Evolutionary conservation across 306 rosid species (phyloP), one percentile per base, ranked within the genome.

Genomic region (Delonix regia): DNA sequence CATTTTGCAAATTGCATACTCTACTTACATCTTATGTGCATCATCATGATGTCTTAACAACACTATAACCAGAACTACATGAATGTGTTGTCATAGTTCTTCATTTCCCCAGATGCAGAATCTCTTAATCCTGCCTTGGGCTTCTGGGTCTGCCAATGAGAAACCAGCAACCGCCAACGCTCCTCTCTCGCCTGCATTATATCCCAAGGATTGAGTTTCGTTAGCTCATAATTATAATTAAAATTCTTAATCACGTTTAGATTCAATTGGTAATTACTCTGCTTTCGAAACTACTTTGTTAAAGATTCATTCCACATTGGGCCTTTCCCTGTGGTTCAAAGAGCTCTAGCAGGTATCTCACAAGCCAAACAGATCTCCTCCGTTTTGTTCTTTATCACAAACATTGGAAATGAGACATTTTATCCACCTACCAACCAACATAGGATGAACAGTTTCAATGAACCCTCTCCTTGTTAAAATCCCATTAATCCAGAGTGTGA

Each of bases 101-200:
- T 39, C 19, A 14, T 8, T 48, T 61, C 45, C 21, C 63, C 74
- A 27, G 12, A 34, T 10, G 52, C 74, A n/a, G n/a, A n/a, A 16
- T 73, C 78, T 22, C 72, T 78, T 63, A 83, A 8, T 77, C 76
- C 38, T 28, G 70, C 19, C 68, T 68, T 36, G 16, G 70, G 42
- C 21, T 57, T 63, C 66, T 76, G 25, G 38, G 72, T 69, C 44
- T 78, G 59, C 87, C 69, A 11, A 78, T 45, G 44, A 81, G 84
- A 63, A 81, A 80, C 89, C 85, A 85, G 77, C 91, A 88, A 67
- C 89, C 61, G 22, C 81, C 69, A 9, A 6, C 70, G 27, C 89
- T 78, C 41, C 52, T 77, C 74, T 56, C 87, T 63, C 70, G 80
- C 84, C 91, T 88, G 86, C 89, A 85, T 81, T 36, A 48, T 73